Base-by-base conservation (phyloP, 371 early-diverging fungal species). In the Batrachochytrium dendrobatidis region DNA sequence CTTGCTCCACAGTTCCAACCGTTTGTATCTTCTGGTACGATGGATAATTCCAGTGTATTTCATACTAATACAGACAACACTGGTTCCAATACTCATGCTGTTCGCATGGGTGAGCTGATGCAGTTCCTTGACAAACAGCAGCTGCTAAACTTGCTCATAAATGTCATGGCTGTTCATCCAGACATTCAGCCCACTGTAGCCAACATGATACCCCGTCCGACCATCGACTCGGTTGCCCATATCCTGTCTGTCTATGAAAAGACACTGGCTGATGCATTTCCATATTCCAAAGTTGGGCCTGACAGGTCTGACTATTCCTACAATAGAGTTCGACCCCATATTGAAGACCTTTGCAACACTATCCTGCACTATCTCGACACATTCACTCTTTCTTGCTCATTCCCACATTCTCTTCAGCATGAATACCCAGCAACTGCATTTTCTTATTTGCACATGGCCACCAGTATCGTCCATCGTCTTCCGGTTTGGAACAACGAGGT, bases 161-260 rank as follows among this genome's bases (percentile, higher is more conserved):
- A 78, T 31, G 70, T 96, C 34, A 76, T 91, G 22, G 77, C 79
- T 8, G 69, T 76, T 32, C 84, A 93, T 69, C 89, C 92, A 12
- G 67, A 75, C 18, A 73, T 93, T 24, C 82, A 83, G 50, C 67
- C 78, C 22, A 82, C 87, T 45, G 82, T 93, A 35, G 82, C 86
- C 59, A 67, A 79, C 6, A 79, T 88, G 60, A 80, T 94, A 35
- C 95, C 95, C 32, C 82, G 86, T 49, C 97, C 97, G 26, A 90
- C 94, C 12, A 77, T 95, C 51, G 71, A 74, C 34, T 84, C 89
- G n/a, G 89, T 87, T 0, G 73, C 83, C 39, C 65, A 72, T 35
- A 82, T 85, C 20, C 75, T 96, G 35, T 64, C 67, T 35, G 76
- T 80, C 24, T 71, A 89, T 53, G 86, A 91, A 62, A 84, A 84